A percentile compares a stretch with the other conserved stretches of the same genome.
These are phyloP conservation scores for Phytophthora capsici DNA, from an alignment of 352 stramenopile species.

Conservation along the genomic window DNA sequence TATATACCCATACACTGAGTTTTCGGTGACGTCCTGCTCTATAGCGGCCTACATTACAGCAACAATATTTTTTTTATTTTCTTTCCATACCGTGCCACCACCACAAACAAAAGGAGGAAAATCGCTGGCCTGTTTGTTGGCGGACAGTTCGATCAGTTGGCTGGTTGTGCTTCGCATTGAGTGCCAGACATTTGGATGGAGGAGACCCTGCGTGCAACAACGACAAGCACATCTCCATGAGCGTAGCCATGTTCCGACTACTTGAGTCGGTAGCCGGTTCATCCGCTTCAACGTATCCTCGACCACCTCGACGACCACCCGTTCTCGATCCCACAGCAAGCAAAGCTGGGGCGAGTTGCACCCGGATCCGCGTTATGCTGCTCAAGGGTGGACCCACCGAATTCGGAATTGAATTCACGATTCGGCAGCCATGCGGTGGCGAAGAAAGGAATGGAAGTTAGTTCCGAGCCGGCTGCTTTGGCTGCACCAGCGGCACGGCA, in stretches of 20 bases:
- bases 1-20: neutral
- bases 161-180: neutral
- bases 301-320: constrained; percentile 7
- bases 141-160: neutral
- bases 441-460: constrained; percentile 19
- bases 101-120: neutral
- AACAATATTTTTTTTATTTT: too few relatives aligned
- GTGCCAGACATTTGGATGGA: constrained; percentile 6
- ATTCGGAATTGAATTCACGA: constrained; percentile 4
- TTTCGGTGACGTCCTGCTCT: neutral
- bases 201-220: constrained; percentile 9
- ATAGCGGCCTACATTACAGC: too few relatives aligned
- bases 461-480: constrained; percentile 1
- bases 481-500: constrained; percentile 8
- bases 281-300: constrained; percentile 18
- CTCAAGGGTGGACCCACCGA: constrained; percentile 18
- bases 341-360: constrained; percentile 8
- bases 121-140: neutral
- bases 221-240: constrained; percentile 11
- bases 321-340: constrained; percentile 9
- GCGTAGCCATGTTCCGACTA: constrained; percentile 41
- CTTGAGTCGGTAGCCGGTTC: constrained; percentile 28
- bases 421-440: constrained; percentile 25
- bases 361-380: neutral
- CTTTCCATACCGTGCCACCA: too few relatives aligned